phyloP scores from a whole-genome alignment of 1,284 basidiomycete species.

The Ceratobasidium sp. region DNA sequence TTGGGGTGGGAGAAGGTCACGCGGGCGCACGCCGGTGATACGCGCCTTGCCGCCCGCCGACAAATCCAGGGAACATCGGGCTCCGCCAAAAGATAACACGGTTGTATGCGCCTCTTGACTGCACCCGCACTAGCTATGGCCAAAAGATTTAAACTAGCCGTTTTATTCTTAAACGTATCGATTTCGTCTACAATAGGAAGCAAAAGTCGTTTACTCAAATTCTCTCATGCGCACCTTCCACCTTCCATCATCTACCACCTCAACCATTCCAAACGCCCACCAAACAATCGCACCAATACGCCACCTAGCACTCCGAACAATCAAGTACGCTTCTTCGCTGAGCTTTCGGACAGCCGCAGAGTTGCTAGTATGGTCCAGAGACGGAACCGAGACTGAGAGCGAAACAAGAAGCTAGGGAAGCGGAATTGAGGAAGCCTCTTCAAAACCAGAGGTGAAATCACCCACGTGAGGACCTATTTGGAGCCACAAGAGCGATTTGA shows the following conservation, averaged over 20 bases:
- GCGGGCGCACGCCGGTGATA: too few relatives aligned
- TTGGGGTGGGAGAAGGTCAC: too few relatives aligned
- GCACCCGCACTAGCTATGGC: too few relatives aligned
- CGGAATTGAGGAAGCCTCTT: slow-evolving; percentile 47
- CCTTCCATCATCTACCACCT: background rate
- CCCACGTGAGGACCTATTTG: slow-evolving; percentile 76
- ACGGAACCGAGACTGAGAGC: slow-evolving; percentile 16
- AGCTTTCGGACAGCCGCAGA: background rate
- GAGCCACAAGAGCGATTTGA: background rate
- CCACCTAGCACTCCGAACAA: background rate
- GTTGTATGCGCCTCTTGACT: too few relatives aligned
- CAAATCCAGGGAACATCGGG: too few relatives aligned
- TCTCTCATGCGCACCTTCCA: too few relatives aligned
- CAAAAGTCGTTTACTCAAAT: too few relatives aligned
- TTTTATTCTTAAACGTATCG: too few relatives aligned
- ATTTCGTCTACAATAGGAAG: too few relatives aligned
- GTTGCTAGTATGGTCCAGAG: slow-evolving; percentile 4
- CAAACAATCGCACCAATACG: background rate
- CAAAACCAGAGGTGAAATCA: slow-evolving; percentile 69
- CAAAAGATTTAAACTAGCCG: too few relatives aligned
- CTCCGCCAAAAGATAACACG: too few relatives aligned
- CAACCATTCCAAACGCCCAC: slow-evolving; percentile 9
- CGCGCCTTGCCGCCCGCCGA: too few relatives aligned
- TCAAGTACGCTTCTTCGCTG: background rate
- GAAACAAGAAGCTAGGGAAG: background rate